Evolutionary conservation across 1,284 basidiomycete genomes (phyloP), one percentile per base, ranked within the genome.

Genomic region (Irpex sp.): DNA sequence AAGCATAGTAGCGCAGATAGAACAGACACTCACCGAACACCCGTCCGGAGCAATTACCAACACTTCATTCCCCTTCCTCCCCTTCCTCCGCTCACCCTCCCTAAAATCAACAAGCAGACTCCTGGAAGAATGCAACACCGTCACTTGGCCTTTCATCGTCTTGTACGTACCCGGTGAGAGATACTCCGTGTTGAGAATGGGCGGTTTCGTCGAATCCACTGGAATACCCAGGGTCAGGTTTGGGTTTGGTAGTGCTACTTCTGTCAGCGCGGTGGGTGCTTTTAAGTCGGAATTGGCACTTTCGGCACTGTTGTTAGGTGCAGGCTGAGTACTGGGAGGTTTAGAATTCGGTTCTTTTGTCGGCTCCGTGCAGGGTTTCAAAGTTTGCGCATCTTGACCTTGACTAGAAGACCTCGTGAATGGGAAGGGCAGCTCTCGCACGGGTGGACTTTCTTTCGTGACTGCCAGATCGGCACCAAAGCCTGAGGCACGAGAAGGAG

Each of bases 91-190:
- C 65, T 85, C 81, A 21, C 80, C 78, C 70, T 84, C 83, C 43
- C 84, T 78, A 62, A 85, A 81, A 69, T 85, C 84, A 19, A 85
- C 77, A 1, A 86, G 74, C 6, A 83, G 63, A 36, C 80, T 77
- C 58, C 68, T 74, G 1, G 83, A 85, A 11, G 81, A 33, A 33
- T 33, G 79, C 4, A 85, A 71, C 19, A 85, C 70, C 1, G 80
- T 80, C 9, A 85, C 65, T 46, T 80, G 79, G 0, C 84, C 84
- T 47, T 79, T 74, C 0, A 77, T 69, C 17, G 80, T 72, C 70
- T 84, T 85, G 69, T 83, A 79, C 1, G 78, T 78, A 62, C 81
- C 78, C 1, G 79, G 74, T 15, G 65, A 70, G 53, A 85, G 72
- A 8, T 76, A 70, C 4, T 63, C 53, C 0, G 81, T 81, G 13